A percentile compares a stretch with the other conserved stretches of the same genome.
These are phyloP conservation scores for Aureobasidium lini DNA, from an alignment of 2,329 filamentous ascomycete genomes.

Conservation along the genomic window DNA sequence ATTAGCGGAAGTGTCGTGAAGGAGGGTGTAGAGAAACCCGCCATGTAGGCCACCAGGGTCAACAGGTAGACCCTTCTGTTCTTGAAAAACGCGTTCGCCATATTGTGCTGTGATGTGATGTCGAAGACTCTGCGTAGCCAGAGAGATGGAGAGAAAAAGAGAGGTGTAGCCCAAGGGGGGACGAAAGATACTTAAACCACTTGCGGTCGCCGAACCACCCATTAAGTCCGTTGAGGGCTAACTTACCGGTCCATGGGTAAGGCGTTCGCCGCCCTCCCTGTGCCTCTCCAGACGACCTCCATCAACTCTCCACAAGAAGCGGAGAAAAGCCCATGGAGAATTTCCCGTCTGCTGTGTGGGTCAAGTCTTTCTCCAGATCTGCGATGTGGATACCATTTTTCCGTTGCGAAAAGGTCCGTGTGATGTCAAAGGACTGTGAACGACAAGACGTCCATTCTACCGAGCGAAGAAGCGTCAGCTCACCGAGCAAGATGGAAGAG, in stretches of 20 bases:
- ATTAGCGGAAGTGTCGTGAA: not conserved
- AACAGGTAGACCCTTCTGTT: constrained; percentile 40
- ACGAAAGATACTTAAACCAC: not conserved
- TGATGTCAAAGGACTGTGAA: not conserved
- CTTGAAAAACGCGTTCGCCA: constrained; percentile 27
- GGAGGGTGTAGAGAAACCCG: constrained; percentile 20
- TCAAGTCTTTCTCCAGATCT: constrained; percentile 11
- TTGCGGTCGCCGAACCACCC: not conserved
- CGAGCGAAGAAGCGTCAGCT: not conserved
- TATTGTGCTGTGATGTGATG: not conserved
- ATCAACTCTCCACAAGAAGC: not conserved
- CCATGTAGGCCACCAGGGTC: constrained; percentile 37
- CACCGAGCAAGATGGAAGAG: not conserved
- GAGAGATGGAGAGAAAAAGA: not conserved
- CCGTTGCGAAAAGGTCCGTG: not conserved
- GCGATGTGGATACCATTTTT: constrained; percentile 7
- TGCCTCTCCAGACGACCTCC: not conserved
- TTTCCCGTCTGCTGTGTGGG: constrained; percentile 1
- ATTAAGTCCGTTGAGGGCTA: not conserved
- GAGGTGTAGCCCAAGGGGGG: not conserved
- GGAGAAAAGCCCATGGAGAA: constrained; percentile 11
- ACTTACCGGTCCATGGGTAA: not conserved
- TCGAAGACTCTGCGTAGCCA: not conserved
- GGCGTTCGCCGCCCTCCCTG: not conserved
- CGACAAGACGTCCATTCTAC: not conserved